phyloP scores from a whole-genome alignment of 495 filamentous ascomycete species.

The Neurospora hispaniola region DNA sequence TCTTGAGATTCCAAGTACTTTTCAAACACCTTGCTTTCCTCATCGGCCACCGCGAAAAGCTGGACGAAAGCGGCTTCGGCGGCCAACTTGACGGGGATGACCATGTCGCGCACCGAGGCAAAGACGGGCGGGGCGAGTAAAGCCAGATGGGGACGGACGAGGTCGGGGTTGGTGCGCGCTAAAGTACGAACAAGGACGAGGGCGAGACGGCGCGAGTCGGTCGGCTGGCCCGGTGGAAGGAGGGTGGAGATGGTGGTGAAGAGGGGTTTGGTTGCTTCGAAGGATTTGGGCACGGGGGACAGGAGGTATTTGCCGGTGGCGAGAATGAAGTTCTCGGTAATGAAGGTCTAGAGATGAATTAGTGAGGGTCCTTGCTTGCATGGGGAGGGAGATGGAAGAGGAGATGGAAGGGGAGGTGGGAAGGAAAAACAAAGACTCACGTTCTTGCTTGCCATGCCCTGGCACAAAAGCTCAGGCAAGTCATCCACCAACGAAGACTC shows the following conservation, averaged over 20 bases:
- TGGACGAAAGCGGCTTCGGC: constrained; percentile 90
- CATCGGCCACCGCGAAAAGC: constrained; percentile 86
- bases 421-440: constrained; percentile 31
- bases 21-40: constrained; percentile 79
- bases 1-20: constrained; percentile 58
- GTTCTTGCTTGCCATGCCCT: constrained; percentile 67
- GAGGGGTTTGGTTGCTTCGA: constrained; percentile 64
- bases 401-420: not conserved
- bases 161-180: constrained; percentile 60
- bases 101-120: constrained; percentile 75
- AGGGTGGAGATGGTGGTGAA: constrained; percentile 64
- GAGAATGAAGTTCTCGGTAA: constrained; percentile 81
- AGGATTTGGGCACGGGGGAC: constrained; percentile 46
- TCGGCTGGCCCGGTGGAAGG: constrained; percentile 63
- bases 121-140: constrained; percentile 77
- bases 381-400: not conserved
- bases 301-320: constrained; percentile 94
- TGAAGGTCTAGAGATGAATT: constrained; percentile 41
- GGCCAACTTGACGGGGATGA: constrained; percentile 94
- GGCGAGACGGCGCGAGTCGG: constrained; percentile 75
- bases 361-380: too few species aligned
- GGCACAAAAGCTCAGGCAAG: constrained; percentile 61
- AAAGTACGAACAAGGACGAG: constrained; percentile 86
- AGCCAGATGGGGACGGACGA: constrained; percentile 67
- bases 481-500: constrained; percentile 56